phyloP scores from a whole-genome alignment of 2,329 filamentous ascomycete species.

The Penicillium sp. region DNA sequence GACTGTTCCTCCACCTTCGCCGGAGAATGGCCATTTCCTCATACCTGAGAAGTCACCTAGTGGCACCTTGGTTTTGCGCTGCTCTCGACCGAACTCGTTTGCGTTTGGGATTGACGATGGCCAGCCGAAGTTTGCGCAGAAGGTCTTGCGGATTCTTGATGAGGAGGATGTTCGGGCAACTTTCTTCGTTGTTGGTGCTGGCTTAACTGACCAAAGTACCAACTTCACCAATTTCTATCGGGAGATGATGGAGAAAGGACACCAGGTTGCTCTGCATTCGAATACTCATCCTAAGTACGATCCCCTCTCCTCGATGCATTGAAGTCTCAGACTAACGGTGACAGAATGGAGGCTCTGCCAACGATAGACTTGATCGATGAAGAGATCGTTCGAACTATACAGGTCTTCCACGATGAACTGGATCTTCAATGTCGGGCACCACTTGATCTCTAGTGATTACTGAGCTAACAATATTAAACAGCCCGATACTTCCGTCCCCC shows the following conservation, averaged over 20 bases:
- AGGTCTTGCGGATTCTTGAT: constrained; percentile 62
- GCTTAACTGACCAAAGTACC: constrained; percentile 58
- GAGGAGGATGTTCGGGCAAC: constrained; percentile 65
- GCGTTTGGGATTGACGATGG: constrained; percentile 73
- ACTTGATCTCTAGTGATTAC: background rate
- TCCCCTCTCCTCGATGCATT: background rate
- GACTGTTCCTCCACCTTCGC: constrained; percentile 45
- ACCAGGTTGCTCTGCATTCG: constrained; percentile 68
- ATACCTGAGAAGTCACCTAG: constrained; percentile 62
- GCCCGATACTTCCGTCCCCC: constrained; percentile 66
- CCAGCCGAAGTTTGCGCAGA: constrained; percentile 57
- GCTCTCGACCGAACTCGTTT: constrained; percentile 67
- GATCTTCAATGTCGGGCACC: constrained; percentile 34
- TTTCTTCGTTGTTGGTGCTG: constrained; percentile 68
- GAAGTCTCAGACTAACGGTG: background rate
- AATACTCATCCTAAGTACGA: constrained; percentile 64
- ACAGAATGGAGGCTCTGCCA: constrained; percentile 39
- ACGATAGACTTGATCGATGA: constrained; percentile 35
- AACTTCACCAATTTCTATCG: constrained; percentile 65
- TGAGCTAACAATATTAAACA: constrained; percentile 8
- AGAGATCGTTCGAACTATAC: constrained; percentile 36
- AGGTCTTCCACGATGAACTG: constrained; percentile 32
- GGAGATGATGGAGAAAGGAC: constrained; percentile 61
- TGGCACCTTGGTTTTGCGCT: constrained; percentile 61
- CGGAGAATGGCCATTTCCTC: constrained; percentile 38